These are phyloP conservation scores for Ulota crispa DNA, from an alignment of 225 moss, liverwort and hornwort species.

Conservation along the genomic window DNA sequence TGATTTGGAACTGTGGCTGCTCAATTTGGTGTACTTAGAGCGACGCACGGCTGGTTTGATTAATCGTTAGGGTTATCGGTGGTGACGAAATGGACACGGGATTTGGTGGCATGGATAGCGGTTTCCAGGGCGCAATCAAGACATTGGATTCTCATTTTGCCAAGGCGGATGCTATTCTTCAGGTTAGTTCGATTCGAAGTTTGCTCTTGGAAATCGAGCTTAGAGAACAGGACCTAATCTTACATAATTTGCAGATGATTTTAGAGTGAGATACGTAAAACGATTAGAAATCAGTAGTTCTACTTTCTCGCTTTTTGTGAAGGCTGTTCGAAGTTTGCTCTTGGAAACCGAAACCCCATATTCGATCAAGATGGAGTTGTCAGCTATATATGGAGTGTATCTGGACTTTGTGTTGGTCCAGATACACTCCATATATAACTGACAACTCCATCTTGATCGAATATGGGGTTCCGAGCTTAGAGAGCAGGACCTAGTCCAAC, in stretches of 20 bases:
- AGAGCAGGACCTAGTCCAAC: background rate
- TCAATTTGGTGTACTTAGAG: background rate
- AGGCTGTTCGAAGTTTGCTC: background rate
- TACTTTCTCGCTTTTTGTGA: background rate
- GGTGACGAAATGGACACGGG: constrained; percentile 35
- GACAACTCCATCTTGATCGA: too few relatives aligned
- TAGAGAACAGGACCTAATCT: background rate
- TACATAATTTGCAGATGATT: background rate
- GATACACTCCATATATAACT: too few relatives aligned
- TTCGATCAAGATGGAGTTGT: too few relatives aligned
- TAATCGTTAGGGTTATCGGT: constrained; percentile 19
- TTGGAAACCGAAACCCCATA: background rate
- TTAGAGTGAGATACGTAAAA: background rate
- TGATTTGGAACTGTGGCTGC: background rate
- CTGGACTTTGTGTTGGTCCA: too few relatives aligned
- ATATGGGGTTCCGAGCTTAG: too few relatives aligned
- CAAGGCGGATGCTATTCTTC: constrained; percentile 51
- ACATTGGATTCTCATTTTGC: constrained; percentile 55
- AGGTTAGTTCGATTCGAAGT: constrained; percentile 26
- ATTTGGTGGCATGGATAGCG: constrained; percentile 23
- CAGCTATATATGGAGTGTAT: too few relatives aligned
- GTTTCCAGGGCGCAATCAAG: constrained; percentile 39
- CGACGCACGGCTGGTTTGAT: constrained; percentile 1
- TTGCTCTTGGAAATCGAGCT: background rate
- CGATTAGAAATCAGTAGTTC: background rate